Percentiles rank a stretch among this genome's conserved stretches.
These are phyloP conservation scores for Fusarium keratoplasticum DNA, from an alignment of 2,329 filamentous ascomycete genomes.

Conservation along the genomic window DNA sequence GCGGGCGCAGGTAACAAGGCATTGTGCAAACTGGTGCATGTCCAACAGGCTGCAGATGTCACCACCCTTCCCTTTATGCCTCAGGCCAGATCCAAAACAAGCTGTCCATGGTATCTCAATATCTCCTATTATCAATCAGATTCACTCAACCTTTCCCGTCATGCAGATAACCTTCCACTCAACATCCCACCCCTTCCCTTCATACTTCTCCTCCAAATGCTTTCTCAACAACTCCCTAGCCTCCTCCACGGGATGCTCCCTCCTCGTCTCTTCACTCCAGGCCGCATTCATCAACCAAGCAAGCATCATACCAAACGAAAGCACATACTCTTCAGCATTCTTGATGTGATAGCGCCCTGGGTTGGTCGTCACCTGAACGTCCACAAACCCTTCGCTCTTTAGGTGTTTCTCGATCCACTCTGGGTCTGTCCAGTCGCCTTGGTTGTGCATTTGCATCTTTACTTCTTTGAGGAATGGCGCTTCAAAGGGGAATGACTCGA, in stretches of 20 bases:
- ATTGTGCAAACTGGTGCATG: not conserved
- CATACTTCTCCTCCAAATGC: conserved; percentile 55
- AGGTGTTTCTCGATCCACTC: conserved; percentile 54
- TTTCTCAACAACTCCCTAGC: conserved; percentile 50
- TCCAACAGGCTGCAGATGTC: not conserved
- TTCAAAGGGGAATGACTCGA: conserved; percentile 55
- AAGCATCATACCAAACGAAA: conserved; percentile 53
- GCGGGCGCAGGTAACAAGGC: not conserved
- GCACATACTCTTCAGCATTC: conserved; percentile 51
- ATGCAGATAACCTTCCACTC: conserved; percentile 40
- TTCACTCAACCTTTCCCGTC: conserved; percentile 39
- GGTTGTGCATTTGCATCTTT: conserved; percentile 54
- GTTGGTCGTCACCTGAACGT: conserved; percentile 51
- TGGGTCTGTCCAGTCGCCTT: conserved; percentile 54
- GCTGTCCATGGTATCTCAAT: not conserved
- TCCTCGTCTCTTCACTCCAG: conserved; percentile 55
- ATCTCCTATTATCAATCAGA: too few species aligned
- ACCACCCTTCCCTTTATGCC: not conserved
- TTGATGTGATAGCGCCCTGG: conserved; percentile 46
- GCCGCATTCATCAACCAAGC: conserved; percentile 51
- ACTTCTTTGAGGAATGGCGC: conserved; percentile 50
- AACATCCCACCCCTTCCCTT: conserved; percentile 42
- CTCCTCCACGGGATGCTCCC: conserved; percentile 51
- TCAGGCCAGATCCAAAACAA: not conserved
- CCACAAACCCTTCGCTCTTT: conserved; percentile 49